These are phyloP conservation scores for Boletus patriciae DNA, from an alignment of 768 basidiomycete species.

Conservation along the genomic window DNA sequence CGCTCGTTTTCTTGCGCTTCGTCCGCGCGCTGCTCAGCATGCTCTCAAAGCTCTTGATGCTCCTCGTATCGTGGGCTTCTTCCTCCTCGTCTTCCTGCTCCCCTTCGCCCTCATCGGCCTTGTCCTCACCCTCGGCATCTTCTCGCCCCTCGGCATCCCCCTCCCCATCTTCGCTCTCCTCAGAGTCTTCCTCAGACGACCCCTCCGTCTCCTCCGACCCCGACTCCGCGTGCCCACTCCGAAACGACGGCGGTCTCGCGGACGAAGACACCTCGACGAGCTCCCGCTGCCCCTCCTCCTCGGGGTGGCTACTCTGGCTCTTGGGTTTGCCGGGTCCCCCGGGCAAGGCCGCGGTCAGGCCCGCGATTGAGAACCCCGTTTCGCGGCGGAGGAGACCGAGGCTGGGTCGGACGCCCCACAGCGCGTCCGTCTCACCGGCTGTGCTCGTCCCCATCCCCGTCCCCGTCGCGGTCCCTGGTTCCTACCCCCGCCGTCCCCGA, in stretches of 20 bases:
- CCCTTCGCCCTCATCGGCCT: conserved; percentile 23
- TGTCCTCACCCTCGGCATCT: conserved; percentile 26
- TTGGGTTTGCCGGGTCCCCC: conserved; percentile 19
- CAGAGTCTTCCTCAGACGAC: conserved; percentile 1
- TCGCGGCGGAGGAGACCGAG: conserved; percentile 74
- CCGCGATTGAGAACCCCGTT: conserved; percentile 81
- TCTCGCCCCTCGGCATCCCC: conserved; percentile 28
- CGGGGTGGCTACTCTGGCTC: conserved; percentile 5
- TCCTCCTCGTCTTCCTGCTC: conserved; percentile 30
- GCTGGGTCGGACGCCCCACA: conserved; percentile 42
- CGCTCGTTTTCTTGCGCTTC: conserved; percentile 14
- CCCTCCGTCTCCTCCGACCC: conserved; percentile 22
- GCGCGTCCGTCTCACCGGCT: conserved; percentile 14
- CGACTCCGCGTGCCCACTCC: conserved; percentile 6
- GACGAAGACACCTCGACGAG: conserved; percentile 54
- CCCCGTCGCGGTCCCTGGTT: neutral
- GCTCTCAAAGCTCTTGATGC: conserved; percentile 83
- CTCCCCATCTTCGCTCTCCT: conserved; percentile 19
- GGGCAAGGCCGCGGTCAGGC: conserved; percentile 66
- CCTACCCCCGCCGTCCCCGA: neutral
- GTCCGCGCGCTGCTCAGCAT: conserved; percentile 57
- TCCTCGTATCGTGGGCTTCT: conserved; percentile 57
- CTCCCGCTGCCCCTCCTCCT: conserved; percentile 47
- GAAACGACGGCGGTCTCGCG: conserved; percentile 49
- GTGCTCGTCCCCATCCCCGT: neutral